Evolutionary conservation across 352 stramenopile genomes (phyloP), one percentile per base, ranked within the genome.

Genomic region (Elongisporangium undulatum): DNA sequence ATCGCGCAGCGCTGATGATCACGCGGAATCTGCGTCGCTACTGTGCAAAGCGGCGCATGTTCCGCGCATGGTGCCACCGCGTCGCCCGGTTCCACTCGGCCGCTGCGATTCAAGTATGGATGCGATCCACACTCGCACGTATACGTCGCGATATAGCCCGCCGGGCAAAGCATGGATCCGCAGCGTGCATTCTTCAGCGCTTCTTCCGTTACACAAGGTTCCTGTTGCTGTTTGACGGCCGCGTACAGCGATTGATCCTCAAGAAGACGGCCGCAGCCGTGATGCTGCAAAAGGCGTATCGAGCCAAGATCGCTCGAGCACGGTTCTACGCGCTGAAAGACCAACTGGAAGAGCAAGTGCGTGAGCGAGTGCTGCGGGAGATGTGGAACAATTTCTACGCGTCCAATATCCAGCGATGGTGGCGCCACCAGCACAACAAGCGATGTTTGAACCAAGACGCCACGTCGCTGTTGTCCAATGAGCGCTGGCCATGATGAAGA

Each of bases 361-460:
- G 81, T 0, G 67, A 77, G 16, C 64, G 75, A 20, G 70, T 87
- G 20, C 58, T 92, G 24, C 59, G 71, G 2, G 12, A 54, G 1
- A 92, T 92, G 83, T 92, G 83, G 83, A 59, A 75, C 48, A 86
- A 89, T 26, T 75, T 79, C n/a, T 90, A 88, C 57, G 83, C 83
- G 21, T 87, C 77, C 12, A 74, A 66, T 5, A 84, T 92, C 34
- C 79, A 90, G 63, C 69, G 53, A 6, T 87, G 77, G 66, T 92
- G 82, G 79, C 72, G 75, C 6, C 61, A 66, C 21, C 38, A n/a
- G 49, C 9, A 52, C 2, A 53, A 53, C 49, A 24, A 24, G 49
- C 7, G 49, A 24, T 7, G n/a, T 41, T 10, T 16, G 17, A 58
- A 50, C 13, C n/a, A 58, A 22, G 10, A 39, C 1, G 29, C 29